These are phyloP conservation scores for Colletotrichum agaves DNA, from an alignment of 2,329 filamentous ascomycete genomes.

Conservation along the genomic window DNA sequence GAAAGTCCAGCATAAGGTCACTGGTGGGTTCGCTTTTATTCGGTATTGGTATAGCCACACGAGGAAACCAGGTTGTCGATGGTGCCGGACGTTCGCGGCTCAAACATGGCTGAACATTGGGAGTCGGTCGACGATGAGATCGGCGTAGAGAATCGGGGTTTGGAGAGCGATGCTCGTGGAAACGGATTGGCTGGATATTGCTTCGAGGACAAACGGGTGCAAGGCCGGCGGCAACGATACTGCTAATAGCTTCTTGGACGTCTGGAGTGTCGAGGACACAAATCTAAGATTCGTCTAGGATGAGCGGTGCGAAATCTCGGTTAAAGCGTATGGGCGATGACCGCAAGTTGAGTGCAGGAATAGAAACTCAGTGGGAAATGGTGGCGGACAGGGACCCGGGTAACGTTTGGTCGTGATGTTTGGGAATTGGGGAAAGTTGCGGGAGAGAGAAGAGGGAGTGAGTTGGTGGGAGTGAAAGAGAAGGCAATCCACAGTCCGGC, in stretches of 20 bases:
- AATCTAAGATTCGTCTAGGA: no score
- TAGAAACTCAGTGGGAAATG: background rate
- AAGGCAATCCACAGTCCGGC: slow-evolving; percentile 15
- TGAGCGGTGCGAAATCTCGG: background rate
- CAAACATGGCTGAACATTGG: slow-evolving; percentile 49
- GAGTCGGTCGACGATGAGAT: slow-evolving; percentile 6
- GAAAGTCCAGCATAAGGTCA: slow-evolving; percentile 27
- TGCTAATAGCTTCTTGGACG: no score
- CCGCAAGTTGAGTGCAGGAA: background rate
- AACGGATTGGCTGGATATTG: background rate
- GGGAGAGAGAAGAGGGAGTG: slow-evolving; percentile 11
- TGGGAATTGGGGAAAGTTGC: slow-evolving; percentile 14
- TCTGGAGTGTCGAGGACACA: no score
- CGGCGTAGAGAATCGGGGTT: background rate
- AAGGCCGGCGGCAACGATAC: background rate
- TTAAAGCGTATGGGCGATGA: background rate
- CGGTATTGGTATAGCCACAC: slow-evolving; percentile 5
- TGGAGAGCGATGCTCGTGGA: background rate
- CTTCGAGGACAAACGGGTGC: background rate
- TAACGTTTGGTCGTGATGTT: slow-evolving; percentile 48
- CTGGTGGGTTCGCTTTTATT: slow-evolving; percentile 21
- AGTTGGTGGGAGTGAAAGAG: slow-evolving; percentile 38
- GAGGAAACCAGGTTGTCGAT: slow-evolving; percentile 38
- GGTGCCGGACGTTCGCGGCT: slow-evolving; percentile 42
- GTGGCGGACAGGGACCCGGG: slow-evolving; percentile 38